Base-by-base conservation (phyloP, 202 grass and related monocot species). In the Zoysia matrella region DNA sequence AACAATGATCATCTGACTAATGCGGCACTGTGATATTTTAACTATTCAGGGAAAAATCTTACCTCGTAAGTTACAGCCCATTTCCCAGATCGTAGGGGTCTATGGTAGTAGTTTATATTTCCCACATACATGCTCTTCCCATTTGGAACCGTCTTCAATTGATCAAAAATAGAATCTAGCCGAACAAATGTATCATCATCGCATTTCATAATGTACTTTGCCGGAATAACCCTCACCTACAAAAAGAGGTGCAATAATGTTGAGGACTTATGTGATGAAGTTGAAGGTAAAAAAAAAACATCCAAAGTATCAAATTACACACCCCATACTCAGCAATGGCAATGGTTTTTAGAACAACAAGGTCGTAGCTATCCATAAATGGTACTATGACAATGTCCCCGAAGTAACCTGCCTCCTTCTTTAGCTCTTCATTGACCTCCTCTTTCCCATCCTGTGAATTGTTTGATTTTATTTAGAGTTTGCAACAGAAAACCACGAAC, bases 171-270 rank as follows among this genome's bases (percentile, higher is more conserved):
- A 47, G 91, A 86, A 49, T 91, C 83, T 80, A 98, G 67, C 88
- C 96, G 92, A 52, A 95, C 62, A 83, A 98, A 98, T 18, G 78
- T 98, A 75, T 98, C 92, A 87, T 98, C 96, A 48, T 98, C 92
- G 2, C 92, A 98, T 71, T 98, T 98, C 96, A 98, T 98, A 83
- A 98, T 91, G 75, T 95, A 95, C 74, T 67, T 88, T 15, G 96
- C 89, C 49, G 90, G 91, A 54, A 92, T 77, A 50, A 82, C 88
- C 67, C 2, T 81, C 75, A 90, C 89, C 96, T 60, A 60, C n/a
- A 60, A 16, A 18, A 60, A 2, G 16, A 57, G 50, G 2, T 10
- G 50, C 50, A 10, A 52, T 52, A 16, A 18, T n/a, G 4, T 56
- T 98, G 82, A 57, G 2, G 74, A 48, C 30, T 78, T 65, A 16